Conservation (phyloP, 148 eudicot species). For the Rhododendron ovatum region DNA sequence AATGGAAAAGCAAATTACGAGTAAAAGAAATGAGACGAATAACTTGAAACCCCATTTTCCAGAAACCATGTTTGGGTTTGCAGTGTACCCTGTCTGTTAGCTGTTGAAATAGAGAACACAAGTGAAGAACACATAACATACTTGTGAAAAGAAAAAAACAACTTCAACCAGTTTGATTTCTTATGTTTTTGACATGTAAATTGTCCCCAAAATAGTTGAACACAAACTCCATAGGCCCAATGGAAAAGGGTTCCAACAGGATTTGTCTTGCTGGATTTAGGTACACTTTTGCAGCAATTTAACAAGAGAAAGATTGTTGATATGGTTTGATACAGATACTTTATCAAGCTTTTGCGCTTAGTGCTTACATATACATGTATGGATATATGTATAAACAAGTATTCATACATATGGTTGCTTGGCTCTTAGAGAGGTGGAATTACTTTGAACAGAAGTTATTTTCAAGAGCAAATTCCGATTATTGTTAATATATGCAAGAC, state of each 20-base stretch:
- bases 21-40: no score
- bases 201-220: not conserved
- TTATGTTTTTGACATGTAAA: not conserved
- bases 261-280: not conserved
- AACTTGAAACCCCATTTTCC: no score
- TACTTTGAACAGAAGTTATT: not conserved
- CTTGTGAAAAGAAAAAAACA: no score
- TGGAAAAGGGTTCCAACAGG: not conserved
- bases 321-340: not conserved
- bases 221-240: not conserved
- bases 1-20: no score
- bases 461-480: not conserved
- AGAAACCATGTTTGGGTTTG: no score
- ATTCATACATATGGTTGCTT: not conserved
- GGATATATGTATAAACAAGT: no score
- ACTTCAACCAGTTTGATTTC: not conserved
- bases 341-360: not conserved
- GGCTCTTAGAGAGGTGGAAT: not conserved
- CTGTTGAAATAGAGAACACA: no score
- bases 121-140: no score
- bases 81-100: no score
- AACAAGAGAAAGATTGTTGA: not conserved
- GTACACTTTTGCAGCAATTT: not conserved
- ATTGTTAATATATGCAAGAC: not conserved
- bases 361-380: not conserved